These are phyloP conservation scores for Tylopilus plumbeoviolaceoides DNA, from an alignment of 768 basidiomycete genomes.

Conservation along the genomic window DNA sequence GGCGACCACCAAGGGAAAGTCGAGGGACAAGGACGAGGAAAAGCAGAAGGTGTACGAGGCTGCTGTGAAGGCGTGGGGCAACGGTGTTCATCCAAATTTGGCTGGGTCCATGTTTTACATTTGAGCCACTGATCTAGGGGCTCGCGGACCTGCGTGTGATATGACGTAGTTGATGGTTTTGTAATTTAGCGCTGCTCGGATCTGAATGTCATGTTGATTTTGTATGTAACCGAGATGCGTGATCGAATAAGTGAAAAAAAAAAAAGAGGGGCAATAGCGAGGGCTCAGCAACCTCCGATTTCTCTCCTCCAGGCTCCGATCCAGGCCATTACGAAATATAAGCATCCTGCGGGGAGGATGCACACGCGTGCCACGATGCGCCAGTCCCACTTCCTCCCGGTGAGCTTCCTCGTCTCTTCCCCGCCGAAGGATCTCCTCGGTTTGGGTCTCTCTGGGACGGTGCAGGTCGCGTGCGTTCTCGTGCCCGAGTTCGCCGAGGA, in stretches of 20 bases:
- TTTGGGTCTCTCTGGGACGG: slow-evolving; percentile 21
- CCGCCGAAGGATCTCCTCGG: slow-evolving; percentile 11
- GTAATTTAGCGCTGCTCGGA: not conserved
- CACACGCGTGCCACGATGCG: slow-evolving; percentile 63
- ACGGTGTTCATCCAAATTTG: slow-evolving; percentile 54
- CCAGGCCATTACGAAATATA: slow-evolving; percentile 85
- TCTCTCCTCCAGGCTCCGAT: slow-evolving; percentile 41
- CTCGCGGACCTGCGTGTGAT: not conserved
- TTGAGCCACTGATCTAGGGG: slow-evolving; percentile 26
- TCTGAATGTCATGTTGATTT: not conserved
- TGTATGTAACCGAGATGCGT: not conserved
- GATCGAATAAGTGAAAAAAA: not conserved
- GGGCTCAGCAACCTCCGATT: slow-evolving; percentile 19
- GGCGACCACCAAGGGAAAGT: slow-evolving; percentile 31
- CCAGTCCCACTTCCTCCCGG: slow-evolving; percentile 80
- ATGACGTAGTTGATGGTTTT: not conserved
- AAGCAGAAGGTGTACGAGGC: slow-evolving; percentile 16
- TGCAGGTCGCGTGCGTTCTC: slow-evolving; percentile 1
- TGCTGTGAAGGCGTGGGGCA: slow-evolving; percentile 42
- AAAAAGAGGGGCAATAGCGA: not conserved
- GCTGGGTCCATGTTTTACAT: slow-evolving; percentile 75
- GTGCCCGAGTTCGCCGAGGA: slow-evolving; percentile 5
- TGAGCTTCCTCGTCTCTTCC: slow-evolving; percentile 24
- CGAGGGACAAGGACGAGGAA: slow-evolving; percentile 28
- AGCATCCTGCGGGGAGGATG: slow-evolving; percentile 64